phyloP scores from a whole-genome alignment of 805 yeast species.

The Ogataea parapolymorpha region DNA sequence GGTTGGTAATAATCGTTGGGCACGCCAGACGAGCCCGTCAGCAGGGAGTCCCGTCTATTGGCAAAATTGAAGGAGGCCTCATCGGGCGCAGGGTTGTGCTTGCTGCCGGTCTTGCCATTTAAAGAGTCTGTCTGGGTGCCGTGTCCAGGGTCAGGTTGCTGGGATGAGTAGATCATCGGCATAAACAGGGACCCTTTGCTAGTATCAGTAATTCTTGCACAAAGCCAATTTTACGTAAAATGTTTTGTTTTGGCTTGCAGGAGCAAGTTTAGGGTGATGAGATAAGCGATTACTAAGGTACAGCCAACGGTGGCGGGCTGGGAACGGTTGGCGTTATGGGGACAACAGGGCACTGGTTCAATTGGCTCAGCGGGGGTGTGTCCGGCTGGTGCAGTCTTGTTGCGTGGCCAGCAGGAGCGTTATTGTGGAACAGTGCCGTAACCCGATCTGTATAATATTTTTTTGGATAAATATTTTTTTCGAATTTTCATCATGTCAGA shows the following conservation, averaged over 20 bases:
- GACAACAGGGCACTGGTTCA: no score
- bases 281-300: neutral
- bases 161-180: conserved; percentile 27
- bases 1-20: conserved; percentile 16
- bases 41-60: conserved; percentile 26
- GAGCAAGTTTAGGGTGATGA: conserved; percentile 4
- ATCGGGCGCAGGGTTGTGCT: conserved; percentile 25
- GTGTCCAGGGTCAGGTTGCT: conserved; percentile 22
- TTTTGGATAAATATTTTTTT: neutral
- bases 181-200: conserved; percentile 3
- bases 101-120: conserved; percentile 15
- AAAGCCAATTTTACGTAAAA: neutral
- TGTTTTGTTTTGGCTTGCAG: conserved; percentile 8
- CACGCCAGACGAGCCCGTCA: conserved; percentile 19
- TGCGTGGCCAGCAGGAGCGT: no score
- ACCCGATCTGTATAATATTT: neutral
- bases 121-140: conserved; percentile 17
- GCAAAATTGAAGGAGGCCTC: conserved; percentile 26
- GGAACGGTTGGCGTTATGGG: neutral
- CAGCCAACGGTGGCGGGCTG: neutral
- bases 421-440: no score
- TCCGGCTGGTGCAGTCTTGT: no score
- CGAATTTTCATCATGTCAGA: conserved; percentile 7
- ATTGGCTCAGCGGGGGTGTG: no score
- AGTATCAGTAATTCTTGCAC: neutral